These are phyloP conservation scores for Clitopilus passeckerianus DNA, from an alignment of 768 basidiomycete genomes.

Conservation along the genomic window DNA sequence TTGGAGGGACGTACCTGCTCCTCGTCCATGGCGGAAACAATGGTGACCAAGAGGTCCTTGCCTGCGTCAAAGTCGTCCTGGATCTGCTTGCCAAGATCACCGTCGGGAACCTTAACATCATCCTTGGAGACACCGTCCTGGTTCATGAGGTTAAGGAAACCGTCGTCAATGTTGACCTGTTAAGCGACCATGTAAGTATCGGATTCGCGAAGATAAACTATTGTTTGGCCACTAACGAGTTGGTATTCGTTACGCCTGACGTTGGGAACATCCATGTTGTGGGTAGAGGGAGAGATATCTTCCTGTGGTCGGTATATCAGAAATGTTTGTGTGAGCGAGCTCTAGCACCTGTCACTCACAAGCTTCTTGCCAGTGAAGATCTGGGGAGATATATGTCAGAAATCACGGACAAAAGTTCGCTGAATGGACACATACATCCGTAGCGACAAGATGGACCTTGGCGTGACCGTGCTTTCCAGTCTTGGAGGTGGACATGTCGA, in stretches of 20 bases:
- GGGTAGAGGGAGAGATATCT: slow-evolving; percentile 94
- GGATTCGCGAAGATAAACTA: slow-evolving; percentile 1
- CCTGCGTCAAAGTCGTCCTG: slow-evolving; percentile 69
- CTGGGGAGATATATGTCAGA: slow-evolving; percentile 33
- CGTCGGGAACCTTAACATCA: slow-evolving; percentile 91
- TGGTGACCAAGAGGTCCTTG: slow-evolving; percentile 85
- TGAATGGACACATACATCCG: slow-evolving; percentile 67
- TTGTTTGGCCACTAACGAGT: slow-evolving; percentile 58
- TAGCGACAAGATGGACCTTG: slow-evolving; percentile 96
- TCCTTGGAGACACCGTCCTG: slow-evolving; percentile 79
- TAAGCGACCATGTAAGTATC: slow-evolving; percentile 2
- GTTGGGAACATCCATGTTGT: slow-evolving; percentile 99
- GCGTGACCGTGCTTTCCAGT: slow-evolving; percentile 99
- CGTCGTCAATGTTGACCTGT: slow-evolving; percentile 88
- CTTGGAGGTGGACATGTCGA: slow-evolving; percentile 99
- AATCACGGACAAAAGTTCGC: slow-evolving; percentile 1
- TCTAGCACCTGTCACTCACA: slow-evolving; percentile 45
- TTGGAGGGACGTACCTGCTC: slow-evolving; percentile 53
- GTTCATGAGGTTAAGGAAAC: slow-evolving; percentile 92
- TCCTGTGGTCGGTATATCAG: slow-evolving; percentile 43
- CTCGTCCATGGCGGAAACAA: slow-evolving; percentile 88
- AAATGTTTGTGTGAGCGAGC: not conserved
- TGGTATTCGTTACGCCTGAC: slow-evolving; percentile 87
- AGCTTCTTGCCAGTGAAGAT: slow-evolving; percentile 99
- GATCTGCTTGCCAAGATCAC: slow-evolving; percentile 74